phyloP scores from a whole-genome alignment of 202 grass and related monocot genomes.

The Carex arenaria region DNA sequence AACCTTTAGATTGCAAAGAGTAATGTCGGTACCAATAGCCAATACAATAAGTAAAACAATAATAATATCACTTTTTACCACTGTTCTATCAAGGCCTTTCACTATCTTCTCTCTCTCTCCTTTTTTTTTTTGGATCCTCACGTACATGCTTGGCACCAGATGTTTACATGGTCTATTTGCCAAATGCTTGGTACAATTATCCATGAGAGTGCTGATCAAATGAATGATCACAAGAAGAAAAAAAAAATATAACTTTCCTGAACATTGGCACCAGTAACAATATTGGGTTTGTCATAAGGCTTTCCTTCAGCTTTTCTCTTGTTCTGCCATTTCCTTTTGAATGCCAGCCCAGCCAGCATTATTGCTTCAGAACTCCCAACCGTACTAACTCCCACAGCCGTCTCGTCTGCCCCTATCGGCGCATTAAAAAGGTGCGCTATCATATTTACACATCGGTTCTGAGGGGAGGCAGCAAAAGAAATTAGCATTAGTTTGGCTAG shows the following conservation, averaged over 20 bases:
- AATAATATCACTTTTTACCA: background rate
- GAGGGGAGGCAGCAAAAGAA: conserved; percentile 13
- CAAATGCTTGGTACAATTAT: background rate
- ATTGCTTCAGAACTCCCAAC: conserved; percentile 89
- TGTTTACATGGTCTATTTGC: background rate
- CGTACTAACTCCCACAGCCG: conserved; percentile 67
- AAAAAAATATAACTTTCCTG: conserved; percentile 25
- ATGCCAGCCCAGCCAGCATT: conserved; percentile 84
- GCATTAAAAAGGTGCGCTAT: conserved; percentile 82
- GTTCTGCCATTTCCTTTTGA: conserved; percentile 90
- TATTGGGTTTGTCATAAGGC: conserved; percentile 78
- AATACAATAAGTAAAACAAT: background rate
- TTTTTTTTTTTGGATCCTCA: background rate
- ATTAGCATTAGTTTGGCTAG: background rate
- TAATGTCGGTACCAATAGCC: background rate
- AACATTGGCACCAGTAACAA: conserved; percentile 95
- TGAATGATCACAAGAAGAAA: background rate
- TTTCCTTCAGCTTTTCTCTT: conserved; percentile 69
- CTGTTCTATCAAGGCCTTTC: background rate
- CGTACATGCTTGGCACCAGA: background rate
- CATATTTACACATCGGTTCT: conserved; percentile 93
- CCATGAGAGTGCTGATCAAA: background rate
- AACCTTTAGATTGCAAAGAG: conserved; percentile 39
- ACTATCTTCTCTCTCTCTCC: background rate
- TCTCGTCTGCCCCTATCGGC: conserved; percentile 55